Evolutionary conservation across 73 alveolate genomes (phyloP), one percentile per base, ranked within the genome.

Genomic region (Diophrys sp.): DNA sequence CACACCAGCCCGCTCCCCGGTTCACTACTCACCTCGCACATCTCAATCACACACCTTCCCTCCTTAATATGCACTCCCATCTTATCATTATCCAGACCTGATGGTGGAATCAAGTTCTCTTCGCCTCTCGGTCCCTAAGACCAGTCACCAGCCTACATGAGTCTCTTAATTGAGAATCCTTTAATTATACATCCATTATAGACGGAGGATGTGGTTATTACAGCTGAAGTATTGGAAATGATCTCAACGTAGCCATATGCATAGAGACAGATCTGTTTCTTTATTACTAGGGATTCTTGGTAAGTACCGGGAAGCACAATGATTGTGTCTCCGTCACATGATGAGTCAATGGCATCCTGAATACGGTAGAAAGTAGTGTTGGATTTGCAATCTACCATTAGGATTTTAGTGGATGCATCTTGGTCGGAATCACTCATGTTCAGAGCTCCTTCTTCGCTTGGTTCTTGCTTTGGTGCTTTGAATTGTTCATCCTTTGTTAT

Each of bases 201-300:
- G 1, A 5, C 28, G 2, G 87, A 79, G 8, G 73, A 1, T 32
- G 80, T 67, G 25, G 87, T 78, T 11, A 78, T 70, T 2, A 70
- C 87, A 68, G 71, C 44, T 23, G 34, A 11, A 11, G 26, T 14
- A 53, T 55, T 31, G 23, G 80, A 78, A 44, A 74, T 69, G 30
- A 78, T 70, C 56, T 78, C 87, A 1, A 78, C 87, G 54, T 30
- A 78, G 73, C 87, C 87, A 32, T 55, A 30, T 14, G 87, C 34
- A 14, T 67, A 67, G 28, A 78, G 23, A 25, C 27, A 30, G 23
- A 78, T 33, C 56, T 78, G 57, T 73, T 78, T 78, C 23, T 18
- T 24, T 1, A 78, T 33, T 56, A 68, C 56, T 1, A 78, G 24
- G 67, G 56, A 30, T 44, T 78, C 87, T 30, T 69, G 71, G 29